Evolutionary conservation across 805 yeast genomes (phyloP), one percentile per base, ranked within the genome.

Genomic region (Saccharomyces jurei): DNA sequence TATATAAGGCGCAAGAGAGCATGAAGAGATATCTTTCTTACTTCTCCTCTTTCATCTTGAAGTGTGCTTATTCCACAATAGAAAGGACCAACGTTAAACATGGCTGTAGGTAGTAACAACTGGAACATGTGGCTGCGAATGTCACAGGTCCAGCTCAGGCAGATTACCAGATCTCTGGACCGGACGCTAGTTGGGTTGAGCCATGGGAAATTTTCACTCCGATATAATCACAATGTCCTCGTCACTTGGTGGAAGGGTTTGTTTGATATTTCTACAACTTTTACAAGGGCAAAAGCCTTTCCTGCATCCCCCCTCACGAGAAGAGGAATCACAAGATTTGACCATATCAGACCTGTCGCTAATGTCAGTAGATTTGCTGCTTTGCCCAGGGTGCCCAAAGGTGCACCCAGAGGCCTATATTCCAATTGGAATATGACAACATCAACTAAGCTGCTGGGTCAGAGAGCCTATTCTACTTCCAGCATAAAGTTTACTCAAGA

Each of bases 401-500:
- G 63, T 11, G 54, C 52, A 11, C 63, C 63, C 50, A 60, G 61
- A 26, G 62, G 62, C 10, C 54, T 60, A 2, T 62, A 49, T 32
- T 53, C 63, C 21, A 62, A 62, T 52, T 62, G 63, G 63, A 60
- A 62, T 48, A 56, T 60, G 59, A 46, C 41, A 6, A 51, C 54
- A 13, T 47, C 54, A 30, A 30, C 56, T 8, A 55, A 56, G 41
- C 51, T 54, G 17, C 13, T 53, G 13, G 55, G 58, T 3, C 56
- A 53, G 22, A 60, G 63, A 22, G 53, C 59, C 50, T 63, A 61
- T 32, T 63, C 66, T 6, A 61, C 63, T 2, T 58, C 62, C 8
- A 56, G 60, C 28, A 61, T 63, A 36, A 53, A 51, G 26, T 61
- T 56, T 28, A 63, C 84, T 2, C 79, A 77, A 52, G 84, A 83